Evolutionary conservation across 106 monocot genomes (phyloP).

Genomic region (Apostasia ramifera): DNA sequence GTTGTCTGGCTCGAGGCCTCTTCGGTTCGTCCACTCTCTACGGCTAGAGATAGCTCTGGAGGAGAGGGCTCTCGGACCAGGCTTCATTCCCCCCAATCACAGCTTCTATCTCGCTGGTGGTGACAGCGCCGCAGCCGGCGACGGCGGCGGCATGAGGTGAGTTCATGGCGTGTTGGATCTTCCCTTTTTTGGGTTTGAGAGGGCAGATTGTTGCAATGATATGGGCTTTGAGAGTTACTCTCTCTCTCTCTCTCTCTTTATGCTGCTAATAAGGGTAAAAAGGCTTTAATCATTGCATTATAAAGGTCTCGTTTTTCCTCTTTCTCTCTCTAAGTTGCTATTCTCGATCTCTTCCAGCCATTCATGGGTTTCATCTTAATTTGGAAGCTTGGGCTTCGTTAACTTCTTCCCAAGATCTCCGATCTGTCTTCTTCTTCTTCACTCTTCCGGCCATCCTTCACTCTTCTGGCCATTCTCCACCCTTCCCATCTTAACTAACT

Average conservation of each 20-base stretch:
- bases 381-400: neutral
- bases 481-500: neutral
- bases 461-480: neutral
- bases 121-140: too few species aligned
- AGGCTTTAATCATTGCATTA: neutral
- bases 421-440: too few species aligned
- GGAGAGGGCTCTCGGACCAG: conserved; percentile 61
- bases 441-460: too few species aligned
- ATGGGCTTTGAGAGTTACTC: neutral
- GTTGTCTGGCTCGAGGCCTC: conserved; percentile 27
- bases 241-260: neutral
- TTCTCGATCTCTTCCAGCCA: neutral
- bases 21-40: neutral
- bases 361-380: neutral
- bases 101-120: conserved; percentile 29
- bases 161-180: neutral
- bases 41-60: neutral
- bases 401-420: too few species aligned
- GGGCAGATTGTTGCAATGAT: conserved; percentile 2
- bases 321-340: neutral
- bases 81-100: conserved; percentile 88
- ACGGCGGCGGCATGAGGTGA: too few species aligned
- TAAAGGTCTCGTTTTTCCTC: neutral
- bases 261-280: neutral
- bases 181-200: neutral